Conservation (phyloP, 2,329 filamentous ascomycete species). For the Lecanicillium sp. region DNA sequence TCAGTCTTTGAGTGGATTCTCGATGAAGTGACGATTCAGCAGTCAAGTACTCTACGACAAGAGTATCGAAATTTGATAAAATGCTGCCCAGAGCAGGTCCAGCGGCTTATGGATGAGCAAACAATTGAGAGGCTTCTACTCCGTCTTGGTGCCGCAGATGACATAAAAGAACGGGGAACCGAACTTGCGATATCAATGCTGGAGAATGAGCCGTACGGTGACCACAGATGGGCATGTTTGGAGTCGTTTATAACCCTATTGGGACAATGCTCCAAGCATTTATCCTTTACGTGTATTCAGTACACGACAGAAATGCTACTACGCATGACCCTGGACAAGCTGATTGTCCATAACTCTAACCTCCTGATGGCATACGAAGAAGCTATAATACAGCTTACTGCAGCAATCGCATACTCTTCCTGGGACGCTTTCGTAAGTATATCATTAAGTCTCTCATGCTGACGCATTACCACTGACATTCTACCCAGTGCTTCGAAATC, state of each 20-base stretch:
- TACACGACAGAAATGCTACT: slow-evolving; percentile 40
- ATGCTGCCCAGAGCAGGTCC: slow-evolving; percentile 33
- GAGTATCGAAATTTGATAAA: slow-evolving; percentile 52
- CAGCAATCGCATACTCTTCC: slow-evolving; percentile 25
- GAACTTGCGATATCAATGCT: slow-evolving; percentile 14
- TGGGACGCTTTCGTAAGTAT: slow-evolving; percentile 36
- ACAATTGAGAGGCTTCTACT: slow-evolving; percentile 46
- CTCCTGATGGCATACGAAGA: slow-evolving; percentile 31
- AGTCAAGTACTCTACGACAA: slow-evolving; percentile 43
- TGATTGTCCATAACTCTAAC: slow-evolving; percentile 35
- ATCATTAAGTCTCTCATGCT: neutral
- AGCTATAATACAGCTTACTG: slow-evolving; percentile 34
- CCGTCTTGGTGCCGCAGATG: slow-evolving; percentile 46
- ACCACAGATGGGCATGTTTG: slow-evolving; percentile 38
- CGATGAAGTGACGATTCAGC: slow-evolving; percentile 48
- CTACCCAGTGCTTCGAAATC: slow-evolving; percentile 39
- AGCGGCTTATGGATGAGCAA: slow-evolving; percentile 34
- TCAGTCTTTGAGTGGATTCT: slow-evolving; percentile 60
- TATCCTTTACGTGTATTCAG: slow-evolving; percentile 25
- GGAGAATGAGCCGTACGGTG: slow-evolving; percentile 20
- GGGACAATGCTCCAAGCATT: slow-evolving; percentile 23
- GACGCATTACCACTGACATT: neutral
- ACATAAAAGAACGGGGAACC: slow-evolving; percentile 25
- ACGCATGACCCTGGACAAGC: slow-evolving; percentile 45
- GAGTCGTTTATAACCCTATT: slow-evolving; percentile 35